Percentiles rank a stretch among this genome's conserved stretches.
These are phyloP conservation scores for Triticum timopheevii DNA, from an alignment of 176 grass and related monocot species.

Conservation along the genomic window DNA sequence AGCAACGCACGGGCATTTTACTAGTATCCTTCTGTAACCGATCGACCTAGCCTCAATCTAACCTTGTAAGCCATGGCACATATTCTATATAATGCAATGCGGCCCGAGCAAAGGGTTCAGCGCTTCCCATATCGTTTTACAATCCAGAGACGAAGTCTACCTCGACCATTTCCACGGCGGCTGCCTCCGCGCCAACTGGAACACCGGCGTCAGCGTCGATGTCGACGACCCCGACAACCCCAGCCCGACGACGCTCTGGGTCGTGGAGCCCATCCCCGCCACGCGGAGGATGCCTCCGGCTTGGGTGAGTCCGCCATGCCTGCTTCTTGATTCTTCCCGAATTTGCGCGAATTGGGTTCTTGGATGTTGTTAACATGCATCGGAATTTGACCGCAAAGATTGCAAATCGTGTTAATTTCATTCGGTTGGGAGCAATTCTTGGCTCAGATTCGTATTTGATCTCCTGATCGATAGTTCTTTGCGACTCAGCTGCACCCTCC, in stretches of 20 bases:
- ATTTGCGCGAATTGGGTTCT: too few relatives aligned
- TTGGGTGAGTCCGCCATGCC: not conserved
- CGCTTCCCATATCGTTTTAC: too few relatives aligned
- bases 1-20: too few relatives aligned
- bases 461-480: not conserved
- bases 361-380: not conserved
- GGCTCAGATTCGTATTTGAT: not conserved
- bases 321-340: not conserved
- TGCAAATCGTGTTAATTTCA: not conserved
- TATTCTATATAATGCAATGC: too few relatives aligned
- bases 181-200: constrained; percentile 19
- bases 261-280: not conserved
- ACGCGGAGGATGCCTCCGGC: not conserved
- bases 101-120: too few relatives aligned
- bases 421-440: not conserved
- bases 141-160: not conserved
- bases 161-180: not conserved
- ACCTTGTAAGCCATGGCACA: too few relatives aligned
- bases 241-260: not conserved
- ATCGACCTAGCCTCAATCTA: too few relatives aligned
- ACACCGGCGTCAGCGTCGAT: not conserved
- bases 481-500: not conserved
- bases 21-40: too few relatives aligned
- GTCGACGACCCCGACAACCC: not conserved
- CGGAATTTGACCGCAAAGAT: too few relatives aligned